phyloP scores from a whole-genome alignment of 257 asterid species.

The Linaria vulgaris region DNA sequence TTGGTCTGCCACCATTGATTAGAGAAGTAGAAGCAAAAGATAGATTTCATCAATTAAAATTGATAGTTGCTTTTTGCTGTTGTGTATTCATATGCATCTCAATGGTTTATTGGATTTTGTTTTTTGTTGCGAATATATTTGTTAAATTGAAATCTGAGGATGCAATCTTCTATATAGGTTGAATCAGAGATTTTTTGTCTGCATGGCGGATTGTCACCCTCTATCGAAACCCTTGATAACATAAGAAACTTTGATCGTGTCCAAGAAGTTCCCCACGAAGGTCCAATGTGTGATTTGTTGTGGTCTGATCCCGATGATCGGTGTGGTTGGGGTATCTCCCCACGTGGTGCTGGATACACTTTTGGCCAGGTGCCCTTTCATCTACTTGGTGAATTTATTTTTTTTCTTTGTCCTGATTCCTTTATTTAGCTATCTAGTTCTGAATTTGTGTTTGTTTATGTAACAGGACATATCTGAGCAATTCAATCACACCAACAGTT shows the following conservation, averaged over 20 bases:
- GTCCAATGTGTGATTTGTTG: constrained; percentile 87
- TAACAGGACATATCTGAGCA: constrained; percentile 82
- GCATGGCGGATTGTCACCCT: constrained; percentile 84
- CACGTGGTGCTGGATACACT: constrained; percentile 91
- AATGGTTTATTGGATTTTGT: constrained; percentile 5
- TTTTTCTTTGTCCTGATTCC: neutral
- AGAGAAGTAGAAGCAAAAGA: neutral
- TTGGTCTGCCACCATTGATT: neutral
- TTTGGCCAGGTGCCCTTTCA: constrained; percentile 64
- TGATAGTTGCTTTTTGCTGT: constrained; percentile 11
- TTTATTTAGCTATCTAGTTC: constrained; percentile 9
- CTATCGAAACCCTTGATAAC: constrained; percentile 76
- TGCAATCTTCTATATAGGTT: constrained; percentile 44
- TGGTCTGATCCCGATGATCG: constrained; percentile 95
- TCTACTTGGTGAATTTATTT: neutral
- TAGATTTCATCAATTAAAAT: neutral
- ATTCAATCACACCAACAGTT: constrained; percentile 67
- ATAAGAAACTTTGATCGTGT: constrained; percentile 79
- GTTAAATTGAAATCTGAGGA: constrained; percentile 14
- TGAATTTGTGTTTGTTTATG: constrained; percentile 3
- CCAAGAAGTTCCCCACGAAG: constrained; percentile 91
- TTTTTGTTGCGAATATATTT: neutral
- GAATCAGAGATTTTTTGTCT: constrained; percentile 85
- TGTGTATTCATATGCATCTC: constrained; percentile 14
- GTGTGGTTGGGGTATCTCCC: constrained; percentile 90